Conservation (phyloP, 305 asterid genomes). For the Withania somnifera region DNA sequence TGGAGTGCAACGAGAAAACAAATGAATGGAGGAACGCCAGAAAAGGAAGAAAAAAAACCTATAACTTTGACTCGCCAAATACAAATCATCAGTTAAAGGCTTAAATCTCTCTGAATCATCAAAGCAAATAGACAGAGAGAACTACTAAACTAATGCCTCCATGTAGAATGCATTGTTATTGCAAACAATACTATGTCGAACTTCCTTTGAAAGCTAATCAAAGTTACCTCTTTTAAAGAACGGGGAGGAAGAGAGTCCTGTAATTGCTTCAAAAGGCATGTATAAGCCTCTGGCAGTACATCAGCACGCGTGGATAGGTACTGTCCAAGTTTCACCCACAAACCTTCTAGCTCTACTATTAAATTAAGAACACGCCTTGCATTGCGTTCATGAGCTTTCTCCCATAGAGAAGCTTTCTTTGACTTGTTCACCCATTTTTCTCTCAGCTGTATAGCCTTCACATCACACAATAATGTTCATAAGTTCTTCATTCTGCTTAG, state of each 20-base stretch:
- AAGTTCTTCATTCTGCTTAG: conserved; percentile 10
- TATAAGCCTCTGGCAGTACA: conserved; percentile 91
- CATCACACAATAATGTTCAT: conserved; percentile 8
- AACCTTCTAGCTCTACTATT: conserved; percentile 79
- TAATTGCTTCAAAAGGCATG: conserved; percentile 71
- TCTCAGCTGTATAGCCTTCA: conserved; percentile 69
- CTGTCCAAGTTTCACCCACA: conserved; percentile 98
- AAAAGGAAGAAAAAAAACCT: background rate
- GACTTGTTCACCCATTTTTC: conserved; percentile 69
- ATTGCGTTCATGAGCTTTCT: conserved; percentile 92
- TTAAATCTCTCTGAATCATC: background rate
- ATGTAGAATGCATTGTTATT: background rate
- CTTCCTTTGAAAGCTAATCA: background rate
- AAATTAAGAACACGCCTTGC: conserved; percentile 78
- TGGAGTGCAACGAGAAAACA: background rate
- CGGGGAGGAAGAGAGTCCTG: conserved; percentile 99
- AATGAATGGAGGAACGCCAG: background rate
- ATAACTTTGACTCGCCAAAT: background rate
- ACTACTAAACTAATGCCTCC: background rate
- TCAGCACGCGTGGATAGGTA: conserved; percentile 98
- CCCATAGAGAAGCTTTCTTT: conserved; percentile 68
- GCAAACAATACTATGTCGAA: background rate
- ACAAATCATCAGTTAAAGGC: background rate
- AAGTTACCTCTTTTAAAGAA: conserved; percentile 64
- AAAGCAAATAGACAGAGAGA: background rate